Conservation (phyloP, 192 early-diverging fungal genomes). For the Ambispora gerdemannii region DNA sequence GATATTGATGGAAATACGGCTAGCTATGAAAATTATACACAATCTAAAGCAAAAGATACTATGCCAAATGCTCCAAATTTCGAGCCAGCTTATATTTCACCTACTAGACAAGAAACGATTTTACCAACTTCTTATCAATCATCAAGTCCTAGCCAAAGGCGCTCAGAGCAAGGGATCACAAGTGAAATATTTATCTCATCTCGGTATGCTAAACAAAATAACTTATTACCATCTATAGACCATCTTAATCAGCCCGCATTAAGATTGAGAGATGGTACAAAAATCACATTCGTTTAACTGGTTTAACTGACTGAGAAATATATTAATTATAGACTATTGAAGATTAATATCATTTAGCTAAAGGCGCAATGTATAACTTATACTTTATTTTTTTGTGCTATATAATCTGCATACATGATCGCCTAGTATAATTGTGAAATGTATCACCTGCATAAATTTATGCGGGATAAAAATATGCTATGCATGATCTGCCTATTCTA, state of each 20-base stretch:
- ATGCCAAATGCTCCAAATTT: conserved; percentile 19
- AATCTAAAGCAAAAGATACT: background rate
- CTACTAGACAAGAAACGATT: background rate
- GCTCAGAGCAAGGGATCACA: background rate
- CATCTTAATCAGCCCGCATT: background rate
- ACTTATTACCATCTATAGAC: no score
- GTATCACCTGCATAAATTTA: background rate
- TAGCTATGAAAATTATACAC: background rate
- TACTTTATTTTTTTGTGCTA: conserved; percentile 5
- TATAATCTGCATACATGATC: conserved; percentile 1
- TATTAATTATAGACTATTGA: background rate
- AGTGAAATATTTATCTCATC: background rate
- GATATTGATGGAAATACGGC: background rate
- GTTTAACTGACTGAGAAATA: background rate
- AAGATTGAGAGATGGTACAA: background rate
- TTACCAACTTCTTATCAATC: background rate
- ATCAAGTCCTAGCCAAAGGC: conserved; percentile 1
- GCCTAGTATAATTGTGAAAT: background rate
- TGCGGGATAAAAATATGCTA: no score
- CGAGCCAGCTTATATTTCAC: conserved; percentile 18
- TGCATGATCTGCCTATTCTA: background rate
- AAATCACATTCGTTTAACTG: background rate
- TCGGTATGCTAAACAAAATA: conserved; percentile 1
- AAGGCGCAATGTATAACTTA: no score
- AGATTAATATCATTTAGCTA: no score